These are phyloP conservation scores for Paratinospora sagittata DNA, from an alignment of 164 flowering plant genomes.

Conservation along the genomic window DNA sequence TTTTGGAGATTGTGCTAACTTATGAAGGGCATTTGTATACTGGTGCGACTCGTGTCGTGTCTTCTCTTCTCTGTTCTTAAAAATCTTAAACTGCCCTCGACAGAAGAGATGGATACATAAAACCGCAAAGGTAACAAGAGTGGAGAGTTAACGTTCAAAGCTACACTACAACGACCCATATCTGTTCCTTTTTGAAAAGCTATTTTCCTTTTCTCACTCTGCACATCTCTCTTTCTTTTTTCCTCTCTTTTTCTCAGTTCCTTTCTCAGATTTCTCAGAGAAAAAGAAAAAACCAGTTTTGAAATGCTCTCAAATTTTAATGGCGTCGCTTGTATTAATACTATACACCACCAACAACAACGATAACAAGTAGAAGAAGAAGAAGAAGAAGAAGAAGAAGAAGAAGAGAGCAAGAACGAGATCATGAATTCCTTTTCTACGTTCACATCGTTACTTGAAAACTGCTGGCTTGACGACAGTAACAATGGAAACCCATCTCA, in stretches of 20 bases:
- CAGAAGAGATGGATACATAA: neutral
- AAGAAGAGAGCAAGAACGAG: slow-evolving; percentile 32
- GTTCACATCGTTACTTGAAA: slow-evolving; percentile 56
- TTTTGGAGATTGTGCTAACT: neutral
- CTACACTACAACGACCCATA: neutral
- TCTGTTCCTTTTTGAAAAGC: slow-evolving; percentile 6
- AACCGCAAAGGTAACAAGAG: neutral
- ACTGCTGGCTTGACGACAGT: slow-evolving; percentile 40
- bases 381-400: slow-evolving; percentile 33
- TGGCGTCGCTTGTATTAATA: slow-evolving; percentile 33
- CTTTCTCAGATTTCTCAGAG: neutral
- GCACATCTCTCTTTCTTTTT: neutral
- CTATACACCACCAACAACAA: neutral
- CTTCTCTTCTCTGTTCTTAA: neutral
- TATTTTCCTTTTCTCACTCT: neutral
- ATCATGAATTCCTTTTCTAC: slow-evolving; percentile 31
- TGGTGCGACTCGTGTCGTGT: neutral
- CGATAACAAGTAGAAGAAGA: slow-evolving; percentile 1
- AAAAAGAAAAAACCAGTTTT: neutral
- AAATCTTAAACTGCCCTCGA: neutral
- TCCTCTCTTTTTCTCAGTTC: neutral
- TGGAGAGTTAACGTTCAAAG: slow-evolving; percentile 18
- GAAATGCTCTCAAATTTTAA: slow-evolving; percentile 33
- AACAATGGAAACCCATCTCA: neutral
- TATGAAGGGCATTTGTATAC: neutral